Base-by-base conservation (phyloP, 2,329 filamentous ascomycete genomes). In the Gremmenia infestans region DNA sequence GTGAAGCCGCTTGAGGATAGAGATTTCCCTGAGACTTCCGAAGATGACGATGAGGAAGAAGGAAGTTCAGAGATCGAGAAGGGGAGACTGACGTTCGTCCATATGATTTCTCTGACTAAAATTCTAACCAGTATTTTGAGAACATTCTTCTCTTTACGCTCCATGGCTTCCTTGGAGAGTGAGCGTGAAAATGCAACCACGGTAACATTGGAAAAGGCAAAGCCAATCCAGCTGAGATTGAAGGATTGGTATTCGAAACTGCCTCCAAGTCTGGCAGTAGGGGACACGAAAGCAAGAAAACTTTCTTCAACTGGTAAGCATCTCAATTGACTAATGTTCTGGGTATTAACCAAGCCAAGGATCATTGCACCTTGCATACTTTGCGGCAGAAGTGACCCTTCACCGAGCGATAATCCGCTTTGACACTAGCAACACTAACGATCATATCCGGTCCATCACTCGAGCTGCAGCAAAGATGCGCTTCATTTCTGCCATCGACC, bases 121-220 rank as follows among this genome's bases (percentile, higher is more conserved):
- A 78, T 81, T 46, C 73, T 81, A 48, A 74, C 74, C 37, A 77
- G 81, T 48, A 78, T 81, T 25, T 64, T 81, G 36, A 72, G 73
- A 9, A 74, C 72, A 0, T 76, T 82, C 35, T 81, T 80, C 62
- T 76, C 72, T 57, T 63, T 67, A 52, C 55, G 51, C 23, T 62
- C 64, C 0, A 66, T 56, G 2, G 54, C 58, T 2, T 60, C 63
- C 28, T 58, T 65, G 25, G 64, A 60, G 25, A 60, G 51, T 39
- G 60, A 64, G 25, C 37, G 54, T 9, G 60, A 63, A 17, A 65
- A 65, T 45, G 61, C 64, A 2, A 59, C 63, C 42, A 60, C 56
- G 12, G 39, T 54, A 5, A 76, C 78, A 0, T 70, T 78, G 25
- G 74, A 78, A 56, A 73, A 74, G 23, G 78, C 77, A 3, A 75